Conservation (phyloP, 129 eudicot species). For the Logfia minima region DNA sequence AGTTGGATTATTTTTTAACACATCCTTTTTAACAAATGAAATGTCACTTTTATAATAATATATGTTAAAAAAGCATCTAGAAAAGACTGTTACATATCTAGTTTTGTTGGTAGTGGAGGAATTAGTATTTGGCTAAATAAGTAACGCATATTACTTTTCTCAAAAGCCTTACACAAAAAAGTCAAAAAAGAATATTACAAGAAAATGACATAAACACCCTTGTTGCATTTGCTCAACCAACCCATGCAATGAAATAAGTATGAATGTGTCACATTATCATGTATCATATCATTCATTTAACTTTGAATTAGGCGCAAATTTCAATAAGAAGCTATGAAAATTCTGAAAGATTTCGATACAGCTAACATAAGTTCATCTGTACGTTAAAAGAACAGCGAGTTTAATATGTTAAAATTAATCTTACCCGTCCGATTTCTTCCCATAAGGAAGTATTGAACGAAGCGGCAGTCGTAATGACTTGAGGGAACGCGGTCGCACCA, state of each 20-base stretch:
- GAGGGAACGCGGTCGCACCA: constrained; percentile 90
- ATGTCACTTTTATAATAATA: not conserved
- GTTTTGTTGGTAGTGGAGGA: constrained; percentile 25
- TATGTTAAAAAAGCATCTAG: not conserved
- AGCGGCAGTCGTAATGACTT: constrained; percentile 78
- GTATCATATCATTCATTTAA: not conserved
- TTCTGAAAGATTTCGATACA: not conserved
- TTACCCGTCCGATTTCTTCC: constrained; percentile 83
- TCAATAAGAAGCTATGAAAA: not conserved
- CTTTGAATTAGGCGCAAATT: not conserved
- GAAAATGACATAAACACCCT: constrained; percentile 30
- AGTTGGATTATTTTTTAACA: not conserved
- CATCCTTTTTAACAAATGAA: not conserved
- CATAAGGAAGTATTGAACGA: constrained; percentile 76
- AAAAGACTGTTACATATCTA: not conserved
- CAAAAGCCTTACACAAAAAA: constrained; percentile 20
- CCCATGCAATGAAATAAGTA: constrained; percentile 6
- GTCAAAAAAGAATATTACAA: constrained; percentile 13
- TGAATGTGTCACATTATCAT: not conserved
- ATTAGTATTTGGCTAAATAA: constrained; percentile 16
- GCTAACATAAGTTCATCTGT: not conserved
- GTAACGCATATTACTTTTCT: constrained; percentile 29
- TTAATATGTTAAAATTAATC: not conserved
- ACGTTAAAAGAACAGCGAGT: not conserved
- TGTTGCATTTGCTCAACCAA: constrained; percentile 3